These are phyloP conservation scores for Dentipellis fragilis DNA, from an alignment of 768 basidiomycete species.

Conservation along the genomic window DNA sequence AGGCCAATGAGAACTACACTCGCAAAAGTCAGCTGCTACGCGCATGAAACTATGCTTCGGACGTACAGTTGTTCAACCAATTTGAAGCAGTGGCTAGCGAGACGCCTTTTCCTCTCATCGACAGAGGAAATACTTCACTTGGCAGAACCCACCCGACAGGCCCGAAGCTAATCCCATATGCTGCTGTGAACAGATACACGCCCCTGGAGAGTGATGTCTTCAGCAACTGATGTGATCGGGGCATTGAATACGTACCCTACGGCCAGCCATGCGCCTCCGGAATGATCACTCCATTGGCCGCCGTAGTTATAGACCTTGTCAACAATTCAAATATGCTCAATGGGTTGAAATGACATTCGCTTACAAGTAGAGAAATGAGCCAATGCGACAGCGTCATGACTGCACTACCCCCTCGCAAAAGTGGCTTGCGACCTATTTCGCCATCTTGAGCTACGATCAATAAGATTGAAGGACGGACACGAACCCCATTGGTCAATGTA, in stretches of 20 bases:
- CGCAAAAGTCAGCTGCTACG: not conserved
- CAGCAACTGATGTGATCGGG: not conserved
- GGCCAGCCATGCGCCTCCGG: slow-evolving; percentile 55
- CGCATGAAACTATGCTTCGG: not conserved
- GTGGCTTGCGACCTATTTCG: slow-evolving; percentile 47
- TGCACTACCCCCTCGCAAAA: slow-evolving; percentile 54
- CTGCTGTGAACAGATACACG: slow-evolving; percentile 66
- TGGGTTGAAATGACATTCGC: not conserved
- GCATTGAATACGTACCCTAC: slow-evolving; percentile 39
- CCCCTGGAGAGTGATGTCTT: slow-evolving; percentile 19
- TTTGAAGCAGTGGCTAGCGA: slow-evolving; percentile 79
- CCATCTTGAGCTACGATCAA: not conserved
- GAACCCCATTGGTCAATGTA: slow-evolving; percentile 56
- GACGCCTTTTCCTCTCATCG: slow-evolving; percentile 74
- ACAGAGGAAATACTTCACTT: slow-evolving; percentile 73
- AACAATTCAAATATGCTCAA: not conserved
- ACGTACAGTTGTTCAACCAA: slow-evolving; percentile 67
- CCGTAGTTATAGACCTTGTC: slow-evolving; percentile 38
- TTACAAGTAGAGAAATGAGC: slow-evolving; percentile 52
- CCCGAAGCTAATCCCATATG: slow-evolving; percentile 71
- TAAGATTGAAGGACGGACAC: not conserved
- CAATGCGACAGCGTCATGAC: slow-evolving; percentile 60
- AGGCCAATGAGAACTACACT: slow-evolving; percentile 63
- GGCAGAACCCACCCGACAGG: slow-evolving; percentile 82
- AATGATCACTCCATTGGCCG: slow-evolving; percentile 48